Evolutionary conservation across 163 green algal species (phyloP).

Genomic region (Chlamydomonas reinhardtii): DNA sequence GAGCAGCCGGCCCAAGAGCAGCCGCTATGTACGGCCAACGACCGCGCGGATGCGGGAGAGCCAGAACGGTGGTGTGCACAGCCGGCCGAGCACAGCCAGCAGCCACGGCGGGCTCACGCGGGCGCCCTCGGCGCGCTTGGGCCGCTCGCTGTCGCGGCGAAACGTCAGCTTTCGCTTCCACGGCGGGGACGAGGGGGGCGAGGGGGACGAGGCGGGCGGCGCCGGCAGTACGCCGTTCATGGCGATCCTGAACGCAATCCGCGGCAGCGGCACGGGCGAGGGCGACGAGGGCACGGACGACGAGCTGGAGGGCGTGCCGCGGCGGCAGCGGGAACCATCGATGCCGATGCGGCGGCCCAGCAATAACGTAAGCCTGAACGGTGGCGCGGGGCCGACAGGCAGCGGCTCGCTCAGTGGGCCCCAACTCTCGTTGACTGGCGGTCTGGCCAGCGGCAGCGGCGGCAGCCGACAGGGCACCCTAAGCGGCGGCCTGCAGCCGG

Average conservation of each 20-base stretch:
- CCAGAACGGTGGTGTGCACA: neutral
- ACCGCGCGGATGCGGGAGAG: conserved; percentile 23
- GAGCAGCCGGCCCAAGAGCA: conserved; percentile 15
- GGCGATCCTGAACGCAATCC: conserved; percentile 52
- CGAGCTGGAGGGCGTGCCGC: too few species aligned
- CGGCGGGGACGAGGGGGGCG: neutral
- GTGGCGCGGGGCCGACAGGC: too few species aligned
- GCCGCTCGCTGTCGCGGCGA: neutral
- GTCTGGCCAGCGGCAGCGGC: too few species aligned
- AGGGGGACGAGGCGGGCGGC: neutral
- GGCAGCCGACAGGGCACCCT: too few species aligned
- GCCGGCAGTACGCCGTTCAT: conserved; percentile 35
- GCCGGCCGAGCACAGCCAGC: conserved; percentile 42
- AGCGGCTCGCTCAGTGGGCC: too few species aligned
- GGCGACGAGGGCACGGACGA: neutral
- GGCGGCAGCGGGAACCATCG: too few species aligned
- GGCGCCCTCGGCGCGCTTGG: neutral
- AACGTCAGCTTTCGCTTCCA: conserved; percentile 40
- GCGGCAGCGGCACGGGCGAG: conserved; percentile 38
- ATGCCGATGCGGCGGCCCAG: neutral
- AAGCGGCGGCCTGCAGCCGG: too few species aligned
- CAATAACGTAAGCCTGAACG: neutral
- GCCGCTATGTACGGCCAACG: conserved; percentile 3
- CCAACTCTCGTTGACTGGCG: too few species aligned
- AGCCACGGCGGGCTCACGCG: conserved; percentile 24